These are phyloP conservation scores for Lentinula edodes DNA, from an alignment of 768 basidiomycete genomes.

Conservation along the genomic window DNA sequence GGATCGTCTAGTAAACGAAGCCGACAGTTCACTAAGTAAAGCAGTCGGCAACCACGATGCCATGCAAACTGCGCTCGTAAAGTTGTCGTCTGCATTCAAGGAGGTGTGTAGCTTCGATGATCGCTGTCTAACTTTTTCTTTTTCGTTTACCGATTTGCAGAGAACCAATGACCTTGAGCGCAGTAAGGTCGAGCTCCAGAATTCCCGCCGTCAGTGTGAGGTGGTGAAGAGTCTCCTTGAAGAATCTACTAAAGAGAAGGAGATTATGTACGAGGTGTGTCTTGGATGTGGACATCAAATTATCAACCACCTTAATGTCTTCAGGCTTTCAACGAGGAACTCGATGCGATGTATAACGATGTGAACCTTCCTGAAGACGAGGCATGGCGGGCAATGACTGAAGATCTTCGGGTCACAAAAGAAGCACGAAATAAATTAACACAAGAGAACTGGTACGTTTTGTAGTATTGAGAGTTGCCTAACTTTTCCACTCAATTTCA, in stretches of 20 bases:
- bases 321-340: slow-evolving; percentile 91
- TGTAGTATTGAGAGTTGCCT: neutral
- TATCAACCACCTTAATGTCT: neutral
- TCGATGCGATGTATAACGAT: slow-evolving; percentile 88
- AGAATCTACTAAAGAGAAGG: slow-evolving; percentile 81
- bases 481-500: slow-evolving; percentile 3
- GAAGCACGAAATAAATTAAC: slow-evolving; percentile 66
- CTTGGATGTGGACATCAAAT: too few species aligned
- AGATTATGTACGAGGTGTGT: slow-evolving; percentile 87
- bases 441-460: slow-evolving; percentile 75
- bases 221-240: slow-evolving; percentile 71
- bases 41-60: slow-evolving; percentile 50
- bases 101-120: slow-evolving; percentile 38
- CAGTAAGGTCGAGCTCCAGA: slow-evolving; percentile 58
- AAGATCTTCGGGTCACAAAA: slow-evolving; percentile 71
- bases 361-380: slow-evolving; percentile 76
- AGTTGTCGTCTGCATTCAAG: slow-evolving; percentile 45
- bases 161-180: slow-evolving; percentile 60
- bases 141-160: slow-evolving; percentile 26
- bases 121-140: neutral
- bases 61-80: slow-evolving; percentile 45
- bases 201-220: slow-evolving; percentile 68
- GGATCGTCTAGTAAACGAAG: slow-evolving; percentile 48
- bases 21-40: slow-evolving; percentile 49
- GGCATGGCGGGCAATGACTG: slow-evolving; percentile 74